Percentiles rank a stretch among this genome's conserved stretches.
Conservation (phyloP, 2,329 filamentous ascomycete genomes). For the Apiospora koreana region DNA sequence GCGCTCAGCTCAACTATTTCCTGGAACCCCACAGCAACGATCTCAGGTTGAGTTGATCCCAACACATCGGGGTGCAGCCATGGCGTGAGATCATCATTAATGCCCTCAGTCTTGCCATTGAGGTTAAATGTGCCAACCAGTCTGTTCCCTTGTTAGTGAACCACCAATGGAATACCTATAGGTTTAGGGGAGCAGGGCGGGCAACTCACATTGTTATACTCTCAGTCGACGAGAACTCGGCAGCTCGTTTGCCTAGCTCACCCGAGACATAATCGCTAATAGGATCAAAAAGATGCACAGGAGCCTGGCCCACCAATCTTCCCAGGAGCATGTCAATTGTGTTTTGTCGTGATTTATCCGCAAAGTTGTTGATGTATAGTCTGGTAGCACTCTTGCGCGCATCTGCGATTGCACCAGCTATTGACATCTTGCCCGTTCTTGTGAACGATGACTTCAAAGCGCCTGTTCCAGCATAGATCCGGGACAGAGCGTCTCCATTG, state of each 20-base stretch:
- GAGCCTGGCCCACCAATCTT: conserved; percentile 76
- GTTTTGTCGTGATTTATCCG: conserved; percentile 88
- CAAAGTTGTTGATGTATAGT: conserved; percentile 96
- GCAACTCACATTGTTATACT: conserved; percentile 69
- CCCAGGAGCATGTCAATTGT: conserved; percentile 94
- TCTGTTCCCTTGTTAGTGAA: conserved; percentile 32
- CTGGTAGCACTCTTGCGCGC: conserved; percentile 91
- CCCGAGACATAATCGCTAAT: conserved; percentile 86
- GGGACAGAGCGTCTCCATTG: conserved; percentile 90
- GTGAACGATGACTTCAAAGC: conserved; percentile 96
- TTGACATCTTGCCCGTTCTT: conserved; percentile 89
- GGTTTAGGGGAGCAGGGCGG: not conserved
- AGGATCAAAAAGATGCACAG: conserved; percentile 88
- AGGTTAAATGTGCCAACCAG: conserved; percentile 89
- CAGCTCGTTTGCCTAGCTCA: conserved; percentile 68
- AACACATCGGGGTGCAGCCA: conserved; percentile 75
- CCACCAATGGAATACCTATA: not conserved
- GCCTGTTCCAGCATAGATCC: conserved; percentile 95
- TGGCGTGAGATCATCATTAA: conserved; percentile 75
- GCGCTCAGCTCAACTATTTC: conserved; percentile 98
- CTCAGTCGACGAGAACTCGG: conserved; percentile 75
- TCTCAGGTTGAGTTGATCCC: conserved; percentile 70
- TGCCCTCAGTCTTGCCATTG: conserved; percentile 81
- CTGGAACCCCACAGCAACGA: conserved; percentile 91
- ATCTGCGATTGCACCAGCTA: conserved; percentile 92